Evolutionary conservation across 768 basidiomycete species (phyloP), one percentile per base, ranked within the genome.

Genomic region (Cystofilobasidium capitatum): DNA sequence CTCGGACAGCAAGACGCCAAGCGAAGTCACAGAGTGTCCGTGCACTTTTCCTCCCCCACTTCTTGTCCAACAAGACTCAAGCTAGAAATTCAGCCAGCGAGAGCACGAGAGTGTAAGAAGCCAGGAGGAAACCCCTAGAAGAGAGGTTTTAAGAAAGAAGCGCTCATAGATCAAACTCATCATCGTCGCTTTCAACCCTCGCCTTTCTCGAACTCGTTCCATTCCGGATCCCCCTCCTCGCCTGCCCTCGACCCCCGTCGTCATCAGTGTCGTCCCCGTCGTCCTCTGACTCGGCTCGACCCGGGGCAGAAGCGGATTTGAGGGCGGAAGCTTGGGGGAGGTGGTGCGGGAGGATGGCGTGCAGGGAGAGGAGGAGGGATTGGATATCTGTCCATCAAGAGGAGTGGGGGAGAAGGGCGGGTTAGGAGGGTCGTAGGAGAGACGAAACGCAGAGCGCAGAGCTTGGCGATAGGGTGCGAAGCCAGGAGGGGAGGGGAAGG

Each of bases 261-360:
- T 71, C 73, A 16, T 73, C 70, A 17, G 82, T 82, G 29, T 78
- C 81, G 44, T 81, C 80, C 31, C 58, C 44, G 13, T 79, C 73
- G 12, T 72, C 71, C 17, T 65, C 80, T 42, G 80, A 80, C 22
- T 72, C 72, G 44, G 51, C 65, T 5, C 49, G 63, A 42, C 29
- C 71, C 68, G 31, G 70, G 67, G 24, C 78, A 71, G 51, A 13
- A 39, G 16, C 62, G 16, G n/a, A 35, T 59, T 65, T 69, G 26
- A 73, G 35, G 75, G 79, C n/a, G 16, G 51, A 29, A 1, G 51
- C 51, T 33, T 55, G 51, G 3, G 72, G 78, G 55, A 77, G 80
- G 45, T 84, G 82, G 31, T 82, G 81, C 33, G 81, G 80, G 66
- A 87, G 83, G 24, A 92, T 80, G 0, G 83, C 86, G 22, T 84